Percentiles rank a stretch among this genome's conserved stretches.
Conservation (phyloP, 495 filamentous ascomycete species). For the Aspergillus hancockii region DNA sequence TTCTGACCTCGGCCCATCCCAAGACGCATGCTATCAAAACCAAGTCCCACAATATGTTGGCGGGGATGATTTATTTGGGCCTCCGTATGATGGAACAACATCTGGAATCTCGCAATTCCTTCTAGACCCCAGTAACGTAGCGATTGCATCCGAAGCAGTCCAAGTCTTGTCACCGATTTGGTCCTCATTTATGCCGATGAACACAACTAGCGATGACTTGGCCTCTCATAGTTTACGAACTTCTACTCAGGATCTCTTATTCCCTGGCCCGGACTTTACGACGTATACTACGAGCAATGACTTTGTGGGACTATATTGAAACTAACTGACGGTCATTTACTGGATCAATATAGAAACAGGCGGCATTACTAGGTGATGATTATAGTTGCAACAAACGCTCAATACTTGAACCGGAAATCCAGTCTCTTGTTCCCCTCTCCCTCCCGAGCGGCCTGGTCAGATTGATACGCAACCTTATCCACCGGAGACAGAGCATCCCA, state of each 20-base stretch:
- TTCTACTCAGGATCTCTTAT: neutral
- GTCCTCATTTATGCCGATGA: neutral
- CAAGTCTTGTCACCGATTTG: neutral
- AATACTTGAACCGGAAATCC: slow-evolving; percentile 41
- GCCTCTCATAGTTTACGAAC: neutral
- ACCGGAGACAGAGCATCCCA: slow-evolving; percentile 38
- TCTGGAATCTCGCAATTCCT: neutral
- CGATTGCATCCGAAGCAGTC: neutral
- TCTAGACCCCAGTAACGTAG: neutral
- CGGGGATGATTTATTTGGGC: neutral
- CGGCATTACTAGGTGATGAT: neutral
- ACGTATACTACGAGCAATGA: neutral
- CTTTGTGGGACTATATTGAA: neutral
- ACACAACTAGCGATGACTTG: neutral
- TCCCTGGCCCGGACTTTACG: neutral
- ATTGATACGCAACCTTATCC: slow-evolving; percentile 34
- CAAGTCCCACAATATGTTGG: neutral
- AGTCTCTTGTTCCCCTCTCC: slow-evolving; percentile 39
- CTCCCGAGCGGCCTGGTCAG: slow-evolving; percentile 31
- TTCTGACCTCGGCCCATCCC: too few species aligned
- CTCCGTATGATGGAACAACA: neutral
- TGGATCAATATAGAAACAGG: neutral
- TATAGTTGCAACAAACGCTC: neutral
- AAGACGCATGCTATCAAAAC: neutral
- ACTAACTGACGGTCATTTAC: neutral